Evolutionary conservation across 129 eudicot species (phyloP), one percentile per base, ranked within the genome.

Genomic region (Chrysanthemum seticuspe): DNA sequence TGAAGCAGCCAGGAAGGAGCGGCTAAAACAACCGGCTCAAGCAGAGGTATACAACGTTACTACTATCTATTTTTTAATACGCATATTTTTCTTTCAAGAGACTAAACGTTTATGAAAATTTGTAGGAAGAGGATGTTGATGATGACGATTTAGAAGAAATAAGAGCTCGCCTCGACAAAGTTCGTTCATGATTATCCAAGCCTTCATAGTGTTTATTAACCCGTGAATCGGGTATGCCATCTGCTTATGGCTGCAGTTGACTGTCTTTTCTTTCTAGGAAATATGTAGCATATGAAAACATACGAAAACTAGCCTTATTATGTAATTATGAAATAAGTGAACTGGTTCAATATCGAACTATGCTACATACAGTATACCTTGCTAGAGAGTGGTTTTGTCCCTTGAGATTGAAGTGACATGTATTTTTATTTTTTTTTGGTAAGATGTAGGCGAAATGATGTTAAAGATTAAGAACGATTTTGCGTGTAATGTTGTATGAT

Each of bases 81-180:
- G 47, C 6, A 40, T 1, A 40, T 40, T 40, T 40, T 40, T 7
- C 10, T 40, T 6, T 6, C 9, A 40, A 40, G 12, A 25, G 34
- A 52, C 52, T 13, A 79, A 52, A 6, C 8, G 54, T 45, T 75
- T 21, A 58, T 76, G 73, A 71, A 34, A 68, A 65, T 44, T 54
- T 79, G 81, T 62, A 90, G 97, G 89, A 78, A 13, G 85, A 85
- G 83, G 84, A 84, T 47, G 83, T 71, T 49, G 96, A 89, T 56
- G 98, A 89, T 61, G 98, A 93, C 62, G 98, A 93, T 74, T 67
- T 93, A 10, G 92, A 93, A 86, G 97, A 87, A 77, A 87, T 93
- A 23, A 81, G 97, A 89, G 97, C 95, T 23, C 92, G 98, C 0
- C 89, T 89, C 3, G 97, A 92, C 36, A 85, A 87, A 83, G 95